Base-by-base conservation (phyloP, 352 stramenopile species). In the Globisporangium carolinianum region DNA sequence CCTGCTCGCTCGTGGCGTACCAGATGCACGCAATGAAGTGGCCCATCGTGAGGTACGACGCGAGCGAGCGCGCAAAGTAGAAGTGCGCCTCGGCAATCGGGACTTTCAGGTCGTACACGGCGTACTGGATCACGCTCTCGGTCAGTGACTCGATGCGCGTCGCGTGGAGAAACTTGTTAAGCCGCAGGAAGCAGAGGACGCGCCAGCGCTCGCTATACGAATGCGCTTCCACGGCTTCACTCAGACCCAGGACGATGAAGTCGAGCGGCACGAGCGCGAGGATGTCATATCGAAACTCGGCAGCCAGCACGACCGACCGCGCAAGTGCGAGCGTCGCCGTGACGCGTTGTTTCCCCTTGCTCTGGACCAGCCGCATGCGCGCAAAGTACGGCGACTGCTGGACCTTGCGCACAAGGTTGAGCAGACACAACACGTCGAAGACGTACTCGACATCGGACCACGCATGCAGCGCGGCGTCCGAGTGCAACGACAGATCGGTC, bases 11-110 rank as follows among this genome's bases (percentile, higher is more conserved):
- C 3, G 70, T 66, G 0, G 71, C 59, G 59, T 73, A 89, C 78
- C 78, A 89, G 32, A 78, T 59, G 35, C 76, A 87, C 2, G 76
- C 78, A 47, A 91, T 68, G 24, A 79, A 75, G 54, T 91, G 80
- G 0, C 72, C 78, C 66, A 83, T 84, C 15, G 71, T 61, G 8
- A 89, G 24, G 52, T 85, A 91, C n/a, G 68, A 70, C 0, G 36
- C 47, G 7, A 91, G 47, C 3, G 76, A 76, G 3, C 73, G 68
- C 8, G 67, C n/a, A 17, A 87, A 89, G 18, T 73, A 72, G 0
- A 91, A 57, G 12, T 64, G 36, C 0, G 65, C 66, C 47, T 91
- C 80, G 0, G 60, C 64, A 1, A 85, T 55, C 1, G 61, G 67
- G 9, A 80, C 17, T 37, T 84, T 85, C 8, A 70, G 42, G 5